Conservation (phyloP, 2,329 filamentous ascomycete genomes). For the Penicillium hesseltinei region DNA sequence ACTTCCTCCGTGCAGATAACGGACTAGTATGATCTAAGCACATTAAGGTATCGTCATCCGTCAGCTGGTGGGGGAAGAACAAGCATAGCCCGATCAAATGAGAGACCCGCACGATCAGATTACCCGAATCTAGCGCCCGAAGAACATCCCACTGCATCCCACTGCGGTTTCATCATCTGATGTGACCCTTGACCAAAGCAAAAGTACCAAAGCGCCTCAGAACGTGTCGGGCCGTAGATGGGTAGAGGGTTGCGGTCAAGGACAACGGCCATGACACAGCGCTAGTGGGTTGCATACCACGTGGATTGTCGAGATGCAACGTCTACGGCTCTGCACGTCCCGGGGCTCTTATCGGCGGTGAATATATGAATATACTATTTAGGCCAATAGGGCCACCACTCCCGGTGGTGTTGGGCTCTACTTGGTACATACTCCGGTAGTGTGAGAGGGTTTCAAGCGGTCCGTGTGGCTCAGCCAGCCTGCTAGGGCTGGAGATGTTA, state of each 20-base stretch:
- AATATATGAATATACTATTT: conserved; percentile 8
- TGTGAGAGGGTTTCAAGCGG: background rate
- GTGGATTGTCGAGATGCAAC: conserved; percentile 15
- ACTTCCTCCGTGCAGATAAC: background rate
- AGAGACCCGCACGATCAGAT: background rate
- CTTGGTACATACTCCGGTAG: background rate
- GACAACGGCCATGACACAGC: conserved; percentile 10
- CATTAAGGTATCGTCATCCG: background rate
- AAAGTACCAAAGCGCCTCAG: background rate
- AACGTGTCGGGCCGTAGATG: conserved; percentile 8
- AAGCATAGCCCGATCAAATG: conserved; percentile 3
- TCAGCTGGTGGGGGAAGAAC: background rate
- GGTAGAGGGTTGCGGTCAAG: conserved; percentile 8
- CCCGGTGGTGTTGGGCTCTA: background rate
- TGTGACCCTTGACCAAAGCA: background rate
- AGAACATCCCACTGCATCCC: background rate
- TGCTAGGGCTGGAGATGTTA: background rate
- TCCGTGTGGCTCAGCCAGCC: background rate
- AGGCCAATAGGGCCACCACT: background rate
- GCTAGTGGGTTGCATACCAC: conserved; percentile 14
- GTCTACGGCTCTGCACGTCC: conserved; percentile 1
- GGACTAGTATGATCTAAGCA: background rate
- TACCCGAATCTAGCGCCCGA: background rate
- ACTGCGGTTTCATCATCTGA: conserved; percentile 1
- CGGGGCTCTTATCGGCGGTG: conserved; percentile 15